Evolutionary conservation across 257 asterid genomes (phyloP).

Genomic region (Jaltomata sinuosa): DNA sequence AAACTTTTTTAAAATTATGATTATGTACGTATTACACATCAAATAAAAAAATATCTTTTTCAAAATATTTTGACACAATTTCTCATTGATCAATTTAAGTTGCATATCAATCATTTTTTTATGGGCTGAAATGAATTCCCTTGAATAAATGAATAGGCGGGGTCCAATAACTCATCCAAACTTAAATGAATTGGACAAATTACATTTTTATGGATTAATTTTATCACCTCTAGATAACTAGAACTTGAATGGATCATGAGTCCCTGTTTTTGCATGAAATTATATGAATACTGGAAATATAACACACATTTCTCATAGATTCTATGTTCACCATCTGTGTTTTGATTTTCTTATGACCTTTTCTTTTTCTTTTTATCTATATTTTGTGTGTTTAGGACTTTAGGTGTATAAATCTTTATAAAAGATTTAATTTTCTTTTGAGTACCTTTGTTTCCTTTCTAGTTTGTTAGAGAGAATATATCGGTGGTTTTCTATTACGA

Average conservation of each 20-base stretch:
- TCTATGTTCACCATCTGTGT: neutral
- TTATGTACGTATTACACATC: too few species aligned
- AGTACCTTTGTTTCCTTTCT: neutral
- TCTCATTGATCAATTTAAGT: neutral
- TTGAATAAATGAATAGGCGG: neutral
- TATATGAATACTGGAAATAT: neutral
- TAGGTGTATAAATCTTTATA: neutral
- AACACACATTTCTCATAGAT: neutral
- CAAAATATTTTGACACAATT: neutral
- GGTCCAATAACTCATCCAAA: neutral
- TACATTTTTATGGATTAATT: neutral
- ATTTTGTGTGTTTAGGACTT: too few species aligned
- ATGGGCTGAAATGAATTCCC: too few species aligned
- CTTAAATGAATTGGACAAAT: neutral
- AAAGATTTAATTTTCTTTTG: neutral
- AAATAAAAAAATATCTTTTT: too few species aligned
- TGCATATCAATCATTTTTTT: neutral
- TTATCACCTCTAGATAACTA: neutral
- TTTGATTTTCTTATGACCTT: too few species aligned
- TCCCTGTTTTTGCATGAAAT: neutral
- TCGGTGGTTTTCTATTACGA: neutral
- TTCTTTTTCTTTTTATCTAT: neutral
- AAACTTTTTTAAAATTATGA: too few species aligned
- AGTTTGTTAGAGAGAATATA: neutral
- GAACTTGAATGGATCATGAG: neutral